Conservation (phyloP, 2,329 filamentous ascomycete species). For the Daldinia sp. region DNA sequence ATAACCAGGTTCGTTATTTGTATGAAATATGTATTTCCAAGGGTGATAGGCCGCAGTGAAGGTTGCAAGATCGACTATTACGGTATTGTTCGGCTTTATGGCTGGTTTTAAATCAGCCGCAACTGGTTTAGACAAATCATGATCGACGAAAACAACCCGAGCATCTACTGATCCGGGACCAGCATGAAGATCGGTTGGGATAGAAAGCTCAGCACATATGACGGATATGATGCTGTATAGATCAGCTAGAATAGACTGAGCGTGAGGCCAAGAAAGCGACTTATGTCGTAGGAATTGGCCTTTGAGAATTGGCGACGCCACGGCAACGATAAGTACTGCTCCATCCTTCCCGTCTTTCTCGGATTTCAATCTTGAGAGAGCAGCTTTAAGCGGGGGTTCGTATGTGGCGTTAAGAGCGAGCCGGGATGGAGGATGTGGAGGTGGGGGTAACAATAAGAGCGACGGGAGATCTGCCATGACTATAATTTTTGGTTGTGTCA, state of each 20-base stretch:
- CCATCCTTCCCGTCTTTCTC: constrained; percentile 48
- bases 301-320: constrained; percentile 72
- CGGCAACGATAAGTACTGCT: constrained; percentile 63
- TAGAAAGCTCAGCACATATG: constrained; percentile 72
- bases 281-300: constrained; percentile 63
- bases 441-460: constrained; percentile 73
- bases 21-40: constrained; percentile 75
- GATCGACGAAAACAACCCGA: constrained; percentile 79
- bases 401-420: constrained; percentile 70
- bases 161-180: constrained; percentile 79
- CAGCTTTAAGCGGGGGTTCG: constrained; percentile 66
- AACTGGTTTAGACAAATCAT: constrained; percentile 57
- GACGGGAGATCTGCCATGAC: constrained; percentile 56
- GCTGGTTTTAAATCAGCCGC: constrained; percentile 52
- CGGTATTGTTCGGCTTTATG: constrained; percentile 60
- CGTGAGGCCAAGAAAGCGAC: constrained; percentile 71
- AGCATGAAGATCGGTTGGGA: constrained; percentile 68
- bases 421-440: constrained; percentile 67
- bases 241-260: constrained; percentile 79
- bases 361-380: constrained; percentile 63
- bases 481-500: neutral
- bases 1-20: constrained; percentile 74
- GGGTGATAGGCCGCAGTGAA: constrained; percentile 66
- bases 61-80: constrained; percentile 62
- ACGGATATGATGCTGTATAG: constrained; percentile 83